Evolutionary conservation across 768 basidiomycete species (phyloP).

Genomic region (Candolleomyces aberdarensis): DNA sequence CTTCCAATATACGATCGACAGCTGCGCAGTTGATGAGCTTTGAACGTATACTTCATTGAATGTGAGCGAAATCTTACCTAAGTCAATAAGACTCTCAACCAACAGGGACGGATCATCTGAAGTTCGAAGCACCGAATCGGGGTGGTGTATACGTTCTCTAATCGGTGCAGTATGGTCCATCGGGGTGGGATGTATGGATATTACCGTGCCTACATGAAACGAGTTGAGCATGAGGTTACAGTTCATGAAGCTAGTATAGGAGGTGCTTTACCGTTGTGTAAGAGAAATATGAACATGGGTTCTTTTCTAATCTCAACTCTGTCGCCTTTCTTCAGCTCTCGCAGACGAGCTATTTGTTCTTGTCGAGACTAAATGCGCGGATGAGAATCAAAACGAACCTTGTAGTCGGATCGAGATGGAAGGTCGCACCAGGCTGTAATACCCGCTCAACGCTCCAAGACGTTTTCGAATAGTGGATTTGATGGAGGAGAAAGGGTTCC

Average conservation of each 20-base stretch:
- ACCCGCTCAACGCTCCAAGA: conserved; percentile 23
- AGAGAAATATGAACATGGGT: conserved; percentile 64
- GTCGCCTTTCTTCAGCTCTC: conserved; percentile 41
- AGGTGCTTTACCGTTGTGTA: conserved; percentile 46
- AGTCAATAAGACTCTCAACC: conserved; percentile 60
- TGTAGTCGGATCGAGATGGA: neutral
- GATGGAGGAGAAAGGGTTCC: neutral
- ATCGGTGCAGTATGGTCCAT: conserved; percentile 55
- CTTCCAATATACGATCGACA: conserved; percentile 61
- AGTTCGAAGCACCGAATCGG: conserved; percentile 57
- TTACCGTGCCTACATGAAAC: conserved; percentile 45
- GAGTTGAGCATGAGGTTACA: neutral
- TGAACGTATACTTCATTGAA: neutral
- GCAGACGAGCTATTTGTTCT: conserved; percentile 21
- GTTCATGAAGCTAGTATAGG: neutral
- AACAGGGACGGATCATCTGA: conserved; percentile 62
- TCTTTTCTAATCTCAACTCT: conserved; percentile 53
- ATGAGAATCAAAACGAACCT: neutral
- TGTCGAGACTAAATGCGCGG: conserved; percentile 11
- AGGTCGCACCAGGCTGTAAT: conserved; percentile 19
- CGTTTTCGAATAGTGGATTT: conserved; percentile 12
- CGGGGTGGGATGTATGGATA: conserved; percentile 50
- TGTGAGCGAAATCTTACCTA: conserved; percentile 21
- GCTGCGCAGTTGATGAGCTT: conserved; percentile 28
- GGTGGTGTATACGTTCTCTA: conserved; percentile 48